A percentile compares a stretch with the other conserved stretches of the same genome.
These are phyloP conservation scores for Pythium rhizo-oryzae DNA, from an alignment of 352 stramenopile genomes.

Conservation along the genomic window DNA sequence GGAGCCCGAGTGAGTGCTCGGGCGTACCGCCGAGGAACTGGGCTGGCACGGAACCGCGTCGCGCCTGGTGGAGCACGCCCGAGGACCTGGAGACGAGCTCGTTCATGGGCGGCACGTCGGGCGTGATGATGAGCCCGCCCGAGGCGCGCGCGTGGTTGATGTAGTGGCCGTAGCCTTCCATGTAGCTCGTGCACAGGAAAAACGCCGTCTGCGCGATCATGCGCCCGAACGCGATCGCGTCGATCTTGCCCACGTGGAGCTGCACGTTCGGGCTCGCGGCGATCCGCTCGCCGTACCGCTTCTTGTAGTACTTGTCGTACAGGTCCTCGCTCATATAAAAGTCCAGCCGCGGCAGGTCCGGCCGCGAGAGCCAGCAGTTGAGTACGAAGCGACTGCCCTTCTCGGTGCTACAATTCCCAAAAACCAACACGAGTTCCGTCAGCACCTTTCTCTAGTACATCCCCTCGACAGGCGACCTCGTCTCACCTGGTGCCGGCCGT, in stretches of 20 bases:
- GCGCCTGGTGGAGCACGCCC: conserved; percentile 39
- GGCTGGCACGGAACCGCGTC: too few relatives aligned
- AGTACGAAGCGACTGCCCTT: conserved; percentile 53
- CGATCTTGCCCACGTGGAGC: conserved; percentile 42
- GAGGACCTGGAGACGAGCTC: conserved; percentile 54
- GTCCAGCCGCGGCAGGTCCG: conserved; percentile 51
- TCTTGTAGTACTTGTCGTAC: conserved; percentile 27
- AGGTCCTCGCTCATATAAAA: conserved; percentile 55
- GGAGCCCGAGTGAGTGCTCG: conserved; percentile 30
- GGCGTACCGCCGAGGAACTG: conserved; percentile 56
- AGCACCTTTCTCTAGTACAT: too few relatives aligned
- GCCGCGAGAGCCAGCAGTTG: conserved; percentile 57
- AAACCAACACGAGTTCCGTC: too few relatives aligned
- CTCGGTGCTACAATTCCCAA: conserved; percentile 44
- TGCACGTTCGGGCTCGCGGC: conserved; percentile 27
- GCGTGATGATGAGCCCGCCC: conserved; percentile 50
- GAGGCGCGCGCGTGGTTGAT: conserved; percentile 69
- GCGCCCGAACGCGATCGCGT: conserved; percentile 47
- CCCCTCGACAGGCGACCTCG: too few relatives aligned
- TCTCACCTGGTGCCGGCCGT: conserved; percentile 43
- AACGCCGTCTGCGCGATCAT: conserved; percentile 55
- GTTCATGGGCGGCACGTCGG: conserved; percentile 64
- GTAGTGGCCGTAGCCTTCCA: conserved; percentile 74
- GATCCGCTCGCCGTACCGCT: conserved; percentile 14
- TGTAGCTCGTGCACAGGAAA: conserved; percentile 61